phyloP scores from a whole-genome alignment of 768 basidiomycete species.

The Macrolepiota fuliginosa region DNA sequence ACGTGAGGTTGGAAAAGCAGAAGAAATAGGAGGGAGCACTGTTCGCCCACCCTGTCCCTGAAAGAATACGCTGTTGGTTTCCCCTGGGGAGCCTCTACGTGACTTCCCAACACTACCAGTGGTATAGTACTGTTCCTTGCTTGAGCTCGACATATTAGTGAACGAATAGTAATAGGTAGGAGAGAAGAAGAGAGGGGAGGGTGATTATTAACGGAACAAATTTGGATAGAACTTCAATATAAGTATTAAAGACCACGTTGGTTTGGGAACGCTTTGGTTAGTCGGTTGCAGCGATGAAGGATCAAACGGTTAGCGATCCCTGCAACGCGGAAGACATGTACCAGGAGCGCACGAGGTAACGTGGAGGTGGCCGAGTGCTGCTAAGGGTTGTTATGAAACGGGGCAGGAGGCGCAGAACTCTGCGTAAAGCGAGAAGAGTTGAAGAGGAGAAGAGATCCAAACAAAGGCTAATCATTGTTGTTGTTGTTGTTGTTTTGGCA shows the following conservation, averaged over 20 bases:
- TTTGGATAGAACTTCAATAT: conserved; percentile 40
- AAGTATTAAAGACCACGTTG: conserved; percentile 25
- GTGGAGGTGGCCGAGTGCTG: conserved; percentile 30
- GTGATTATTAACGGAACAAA: conserved; percentile 54
- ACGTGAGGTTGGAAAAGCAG: conserved; percentile 85
- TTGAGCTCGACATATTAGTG: conserved; percentile 67
- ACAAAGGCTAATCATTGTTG: conserved; percentile 34
- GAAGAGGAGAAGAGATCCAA: conserved; percentile 25
- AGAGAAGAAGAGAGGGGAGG: conserved; percentile 34
- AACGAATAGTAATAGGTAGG: conserved; percentile 56
- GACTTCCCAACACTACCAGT: conserved; percentile 58
- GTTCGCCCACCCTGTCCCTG: conserved; percentile 86
- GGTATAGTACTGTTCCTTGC: conserved; percentile 71
- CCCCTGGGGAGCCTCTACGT: conserved; percentile 69
- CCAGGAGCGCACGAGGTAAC: conserved; percentile 45
- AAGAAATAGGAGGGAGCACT: conserved; percentile 83
- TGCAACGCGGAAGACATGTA: conserved; percentile 50
- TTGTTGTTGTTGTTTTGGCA: conserved; percentile 28
- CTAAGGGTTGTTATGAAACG: conserved; percentile 29
- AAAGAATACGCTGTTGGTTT: conserved; percentile 66
- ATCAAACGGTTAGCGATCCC: conserved; percentile 38
- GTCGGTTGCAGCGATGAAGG: conserved; percentile 22
- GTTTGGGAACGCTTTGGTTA: conserved; percentile 9
- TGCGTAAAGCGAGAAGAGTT: conserved; percentile 14
- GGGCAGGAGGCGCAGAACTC: conserved; percentile 27